These are phyloP conservation scores for Plasmodium gaboni DNA, from an alignment of 169 alveolate genomes.

Conservation along the genomic window DNA sequence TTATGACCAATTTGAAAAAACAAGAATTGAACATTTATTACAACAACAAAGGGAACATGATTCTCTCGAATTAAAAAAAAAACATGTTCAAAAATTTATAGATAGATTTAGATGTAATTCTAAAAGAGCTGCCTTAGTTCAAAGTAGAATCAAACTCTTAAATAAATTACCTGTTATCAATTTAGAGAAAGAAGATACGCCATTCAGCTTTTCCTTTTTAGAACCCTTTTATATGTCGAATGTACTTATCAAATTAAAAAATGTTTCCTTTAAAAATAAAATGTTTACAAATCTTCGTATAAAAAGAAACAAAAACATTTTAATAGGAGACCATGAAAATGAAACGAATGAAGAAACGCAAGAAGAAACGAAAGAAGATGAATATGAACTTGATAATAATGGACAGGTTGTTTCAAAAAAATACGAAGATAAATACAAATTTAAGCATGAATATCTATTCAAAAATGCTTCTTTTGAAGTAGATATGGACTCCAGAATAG, in stretches of 20 bases:
- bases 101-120: conserved; percentile 96
- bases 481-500: conserved; percentile 92
- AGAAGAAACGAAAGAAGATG: conserved; percentile 11
- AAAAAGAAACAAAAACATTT: conserved; percentile 45
- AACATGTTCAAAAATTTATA: conserved; percentile 95
- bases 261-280: conserved; percentile 76
- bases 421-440: conserved; percentile 40
- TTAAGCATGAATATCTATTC: conserved; percentile 79
- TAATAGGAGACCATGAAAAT: conserved; percentile 48
- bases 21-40: conserved; percentile 91
- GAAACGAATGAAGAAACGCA: conserved; percentile 28
- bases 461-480: conserved; percentile 78
- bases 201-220: conserved; percentile 94
- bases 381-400: not conserved
- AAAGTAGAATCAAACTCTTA: conserved; percentile 95
- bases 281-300: conserved; percentile 64
- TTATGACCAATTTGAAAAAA: conserved; percentile 95
- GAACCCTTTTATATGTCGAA: conserved; percentile 92
- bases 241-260: conserved; percentile 87
- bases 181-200: conserved; percentile 96
- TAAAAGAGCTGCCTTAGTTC: conserved; percentile 95
- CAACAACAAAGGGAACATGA: conserved; percentile 91
- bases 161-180: conserved; percentile 95
- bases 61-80: conserved; percentile 91
- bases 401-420: not conserved